phyloP scores from a whole-genome alignment of 805 yeast genomes.

The Cyberlindnera japonica region DNA sequence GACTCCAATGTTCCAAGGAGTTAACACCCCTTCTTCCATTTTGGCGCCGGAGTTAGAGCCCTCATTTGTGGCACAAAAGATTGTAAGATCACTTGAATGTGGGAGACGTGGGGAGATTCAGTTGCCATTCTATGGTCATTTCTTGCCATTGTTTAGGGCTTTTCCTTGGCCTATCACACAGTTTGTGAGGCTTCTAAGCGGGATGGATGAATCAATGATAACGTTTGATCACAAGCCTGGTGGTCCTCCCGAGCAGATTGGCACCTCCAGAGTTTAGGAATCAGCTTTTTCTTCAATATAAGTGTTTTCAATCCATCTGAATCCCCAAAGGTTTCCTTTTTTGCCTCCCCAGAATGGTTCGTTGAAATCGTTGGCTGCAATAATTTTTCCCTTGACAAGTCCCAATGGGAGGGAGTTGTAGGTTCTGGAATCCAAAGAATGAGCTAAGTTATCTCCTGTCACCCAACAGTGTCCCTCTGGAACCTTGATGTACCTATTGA shows the following conservation, averaged over 20 bases:
- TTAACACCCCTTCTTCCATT: constrained; percentile 65
- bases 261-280: background rate
- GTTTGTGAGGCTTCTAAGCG: constrained; percentile 37
- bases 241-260: background rate
- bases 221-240: constrained; percentile 7
- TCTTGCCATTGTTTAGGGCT: constrained; percentile 67
- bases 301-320: constrained; percentile 52
- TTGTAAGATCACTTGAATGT: constrained; percentile 51
- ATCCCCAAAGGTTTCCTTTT: constrained; percentile 43
- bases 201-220: constrained; percentile 44
- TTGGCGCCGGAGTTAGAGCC: constrained; percentile 86
- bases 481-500: constrained; percentile 57
- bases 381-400: constrained; percentile 79
- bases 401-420: constrained; percentile 91
- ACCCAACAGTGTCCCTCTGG: constrained; percentile 98
- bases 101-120: constrained; percentile 69
- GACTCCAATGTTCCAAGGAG: constrained; percentile 70
- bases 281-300: constrained; percentile 36
- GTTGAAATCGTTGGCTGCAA: constrained; percentile 61
- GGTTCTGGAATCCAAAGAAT: constrained; percentile 83
- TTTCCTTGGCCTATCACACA: constrained; percentile 65
- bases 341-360: constrained; percentile 39
- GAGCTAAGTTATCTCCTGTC: constrained; percentile 89
- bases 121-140: constrained; percentile 71
- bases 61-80: constrained; percentile 52